Evolutionary conservation across 2,329 filamentous ascomycete species (phyloP), one percentile per base, ranked within the genome.

Genomic region (Pseudogymnoascus sp.): DNA sequence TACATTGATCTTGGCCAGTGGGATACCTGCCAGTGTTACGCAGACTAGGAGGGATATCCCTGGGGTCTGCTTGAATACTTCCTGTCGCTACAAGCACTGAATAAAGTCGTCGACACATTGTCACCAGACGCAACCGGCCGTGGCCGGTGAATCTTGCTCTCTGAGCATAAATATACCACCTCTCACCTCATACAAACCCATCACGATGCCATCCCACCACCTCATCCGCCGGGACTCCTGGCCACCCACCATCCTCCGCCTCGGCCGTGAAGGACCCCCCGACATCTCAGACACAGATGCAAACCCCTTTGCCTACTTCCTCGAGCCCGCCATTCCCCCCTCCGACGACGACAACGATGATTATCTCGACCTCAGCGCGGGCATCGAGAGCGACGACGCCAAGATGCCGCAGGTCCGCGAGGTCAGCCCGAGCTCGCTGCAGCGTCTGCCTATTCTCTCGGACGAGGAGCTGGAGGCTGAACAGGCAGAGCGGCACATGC

Each of bases 301-400:
- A 8, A 67, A 73, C 62, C 72, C 72, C 3, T 71, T 73, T 45
- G 68, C 71, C 6, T 73, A 69, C 66, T 73, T 73, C 62, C 71
- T 73, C 49, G 38, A 26, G 14, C 33, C 59, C 2, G 69, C 69
- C 4, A 65, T 68, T 0, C 68, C 69, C n/a, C 68, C 71, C 10
- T 66, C 67, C 0, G 68, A 67, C 12, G 70, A 70, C 14, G 68
- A 72, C 21, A 33, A 67, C 33, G 69, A 69, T 7, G 67, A 69
- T n/a, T 66, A 67, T 37, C 68, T 70, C 31, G 71, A 73, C 33
- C 68, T 73, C 3, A 68, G 67, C 10, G 72, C 71, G 6, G 72
- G 72, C 3, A 73, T 73, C 59, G 70, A 73, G 63, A 67, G 68
- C 4, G 63, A 68, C 4, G 26, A 43, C 2, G 63, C 68, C n/a